Evolutionary conservation across 2,329 filamentous ascomycete genomes (phyloP).

Genomic region (Colletotrichum musicola): DNA sequence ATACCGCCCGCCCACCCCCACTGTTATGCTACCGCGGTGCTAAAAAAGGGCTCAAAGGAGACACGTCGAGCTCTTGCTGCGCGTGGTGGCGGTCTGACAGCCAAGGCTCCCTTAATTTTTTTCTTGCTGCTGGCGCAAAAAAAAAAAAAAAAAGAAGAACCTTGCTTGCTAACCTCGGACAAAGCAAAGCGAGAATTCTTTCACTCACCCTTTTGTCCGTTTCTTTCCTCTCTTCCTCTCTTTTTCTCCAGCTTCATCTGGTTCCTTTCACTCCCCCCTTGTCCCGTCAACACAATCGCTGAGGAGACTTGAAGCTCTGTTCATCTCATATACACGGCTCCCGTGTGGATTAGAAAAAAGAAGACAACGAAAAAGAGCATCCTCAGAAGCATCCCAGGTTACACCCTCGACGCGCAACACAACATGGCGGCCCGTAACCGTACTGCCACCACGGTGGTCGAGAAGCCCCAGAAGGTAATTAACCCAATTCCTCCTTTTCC

Average conservation of each 20-base stretch:
- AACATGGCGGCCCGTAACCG: slow-evolving; percentile 35
- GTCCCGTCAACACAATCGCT: neutral
- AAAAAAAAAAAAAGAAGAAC: slow-evolving; percentile 16
- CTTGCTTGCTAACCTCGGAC: slow-evolving; percentile 24
- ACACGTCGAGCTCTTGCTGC: slow-evolving; percentile 19
- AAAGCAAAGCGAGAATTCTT: slow-evolving; percentile 20
- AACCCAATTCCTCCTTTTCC: neutral
- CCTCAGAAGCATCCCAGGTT: neutral
- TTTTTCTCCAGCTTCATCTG: slow-evolving; percentile 7
- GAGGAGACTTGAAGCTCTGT: slow-evolving; percentile 11
- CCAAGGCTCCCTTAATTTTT: slow-evolving; percentile 6
- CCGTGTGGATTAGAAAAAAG: neutral
- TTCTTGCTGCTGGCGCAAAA: neutral
- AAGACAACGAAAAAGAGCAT: neutral
- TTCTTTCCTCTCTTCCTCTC: neutral
- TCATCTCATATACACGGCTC: slow-evolving; percentile 22
- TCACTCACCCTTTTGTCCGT: too few species aligned
- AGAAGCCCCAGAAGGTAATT: slow-evolving; percentile 38
- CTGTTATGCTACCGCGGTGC: slow-evolving; percentile 3
- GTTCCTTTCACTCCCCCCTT: neutral
- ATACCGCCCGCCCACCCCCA: slow-evolving; percentile 5
- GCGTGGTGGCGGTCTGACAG: slow-evolving; percentile 28
- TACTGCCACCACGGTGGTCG: slow-evolving; percentile 36
- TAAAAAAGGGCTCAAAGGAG: slow-evolving; percentile 23
- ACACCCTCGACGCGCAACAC: neutral